Evolutionary conservation across 2,329 filamentous ascomycete species (phyloP), one percentile per base, ranked within the genome.

Genomic region (Botrytis galanthina): DNA sequence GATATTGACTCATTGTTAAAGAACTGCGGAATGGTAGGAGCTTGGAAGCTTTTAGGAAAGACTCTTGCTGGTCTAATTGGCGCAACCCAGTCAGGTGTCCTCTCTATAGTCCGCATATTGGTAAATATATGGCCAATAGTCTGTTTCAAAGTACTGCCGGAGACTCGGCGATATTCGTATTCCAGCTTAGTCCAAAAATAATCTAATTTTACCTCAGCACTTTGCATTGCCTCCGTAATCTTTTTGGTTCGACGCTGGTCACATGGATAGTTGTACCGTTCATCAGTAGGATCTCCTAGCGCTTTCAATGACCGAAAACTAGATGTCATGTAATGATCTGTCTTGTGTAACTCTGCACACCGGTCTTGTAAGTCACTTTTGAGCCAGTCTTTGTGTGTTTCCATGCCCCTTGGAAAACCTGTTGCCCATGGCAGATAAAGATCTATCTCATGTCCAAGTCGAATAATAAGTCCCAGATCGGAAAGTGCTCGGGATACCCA

Each of bases 311-410:
- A 8, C n/a, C 4, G 1, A 9, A 54, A 54, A 54, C n/a, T 2
- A 4, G 1, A 8, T 54, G 6, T 9, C 14, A 54, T 3, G 8
- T 29, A 16, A 29, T 3, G 6, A 9, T 18, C n/a, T 8, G n/a
- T 3, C 3, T 0, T 29, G 6, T 8, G 2, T 29, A 29, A 29
- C 6, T 16, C 6, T 29, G 6, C 1, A 29, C 2, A 29, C 14
- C 6, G 3, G 14, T 18, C 14, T 18, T 0, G 14, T 8, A 54
- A 54, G 14, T 54, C 6, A 8, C 18, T 3, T 18, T 18, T 5
- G 12, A 29, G 51, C 51, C 51, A 54, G 5, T 29, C n/a, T 3
- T 29, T n/a, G 14, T 54, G 26, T 54, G 3, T 16, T 29, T 18
- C 51, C 12, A 16, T 29, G 4, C 8, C 51, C 6, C 3, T 18